A percentile compares a stretch with the other conserved stretches of the same genome.
These are phyloP conservation scores for Fusarium robinianum DNA, from an alignment of 2,329 filamentous ascomycete species.

Conservation along the genomic window DNA sequence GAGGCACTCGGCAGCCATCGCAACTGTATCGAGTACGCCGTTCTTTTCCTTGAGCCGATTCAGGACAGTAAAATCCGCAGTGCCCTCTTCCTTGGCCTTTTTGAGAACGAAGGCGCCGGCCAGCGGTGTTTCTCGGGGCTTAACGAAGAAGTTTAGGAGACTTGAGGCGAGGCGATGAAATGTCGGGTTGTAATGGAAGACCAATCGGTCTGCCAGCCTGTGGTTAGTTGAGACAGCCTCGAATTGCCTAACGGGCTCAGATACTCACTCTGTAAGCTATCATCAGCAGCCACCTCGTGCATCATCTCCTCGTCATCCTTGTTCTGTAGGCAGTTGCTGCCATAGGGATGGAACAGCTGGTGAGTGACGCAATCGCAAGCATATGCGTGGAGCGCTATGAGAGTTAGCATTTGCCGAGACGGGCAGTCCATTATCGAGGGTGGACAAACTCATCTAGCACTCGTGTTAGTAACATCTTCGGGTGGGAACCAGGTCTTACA, in stretches of 20 bases:
- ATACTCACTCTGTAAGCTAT: slow-evolving; percentile 66
- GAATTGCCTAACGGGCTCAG: too few relatives aligned
- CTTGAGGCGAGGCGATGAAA: slow-evolving; percentile 54
- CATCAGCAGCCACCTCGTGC: slow-evolving; percentile 69
- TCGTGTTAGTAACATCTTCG: slow-evolving; percentile 14
- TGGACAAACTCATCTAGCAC: slow-evolving; percentile 39
- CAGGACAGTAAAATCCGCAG: slow-evolving; percentile 61
- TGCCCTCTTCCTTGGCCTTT: slow-evolving; percentile 50
- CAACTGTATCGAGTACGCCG: slow-evolving; percentile 52
- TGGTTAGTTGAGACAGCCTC: too few relatives aligned
- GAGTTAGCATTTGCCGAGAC: slow-evolving; percentile 20
- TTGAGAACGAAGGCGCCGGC: slow-evolving; percentile 63
- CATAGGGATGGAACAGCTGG: slow-evolving; percentile 70
- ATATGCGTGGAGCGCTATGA: slow-evolving; percentile 61
- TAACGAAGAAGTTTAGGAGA: slow-evolving; percentile 53
- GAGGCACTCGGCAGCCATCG: slow-evolving; percentile 69
- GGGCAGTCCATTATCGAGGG: neutral
- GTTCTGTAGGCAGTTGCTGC: slow-evolving; percentile 62
- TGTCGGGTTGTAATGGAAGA: slow-evolving; percentile 60
- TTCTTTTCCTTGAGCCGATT: slow-evolving; percentile 60
- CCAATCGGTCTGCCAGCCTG: slow-evolving; percentile 65
- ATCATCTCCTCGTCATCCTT: slow-evolving; percentile 66
- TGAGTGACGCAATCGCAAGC: slow-evolving; percentile 71
- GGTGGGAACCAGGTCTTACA: neutral
- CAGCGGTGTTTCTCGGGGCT: slow-evolving; percentile 61